These are phyloP conservation scores for Plenodomus biglobosus DNA, from an alignment of 2,329 filamentous ascomycete genomes.

Conservation along the genomic window DNA sequence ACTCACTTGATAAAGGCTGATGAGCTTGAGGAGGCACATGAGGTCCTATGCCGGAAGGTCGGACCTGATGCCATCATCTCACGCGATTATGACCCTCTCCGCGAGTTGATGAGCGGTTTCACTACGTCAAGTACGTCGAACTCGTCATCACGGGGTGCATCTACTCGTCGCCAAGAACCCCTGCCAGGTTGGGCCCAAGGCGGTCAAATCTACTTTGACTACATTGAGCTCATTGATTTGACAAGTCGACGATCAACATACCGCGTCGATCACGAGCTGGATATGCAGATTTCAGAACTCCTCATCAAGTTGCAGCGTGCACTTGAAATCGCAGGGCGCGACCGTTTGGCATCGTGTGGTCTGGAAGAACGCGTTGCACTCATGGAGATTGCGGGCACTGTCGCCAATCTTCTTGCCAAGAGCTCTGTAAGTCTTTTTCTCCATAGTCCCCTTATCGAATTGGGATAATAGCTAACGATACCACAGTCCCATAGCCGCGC, in stretches of 20 bases:
- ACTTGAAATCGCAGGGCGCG: conserved; percentile 45
- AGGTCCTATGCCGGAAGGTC: conserved; percentile 76
- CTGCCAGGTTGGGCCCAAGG: conserved; percentile 77
- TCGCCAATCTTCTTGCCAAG: conserved; percentile 65
- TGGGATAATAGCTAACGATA: conserved; percentile 41
- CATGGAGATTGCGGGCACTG: conserved; percentile 75
- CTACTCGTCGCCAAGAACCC: conserved; percentile 21
- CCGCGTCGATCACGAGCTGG: conserved; percentile 36
- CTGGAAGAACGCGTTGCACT: conserved; percentile 67
- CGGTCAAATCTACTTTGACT: conserved; percentile 75
- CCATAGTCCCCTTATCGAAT: not conserved
- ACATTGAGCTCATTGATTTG: conserved; percentile 54
- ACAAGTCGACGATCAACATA: conserved; percentile 31
- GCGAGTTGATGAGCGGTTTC: conserved; percentile 72
- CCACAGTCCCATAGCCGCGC: conserved; percentile 38
- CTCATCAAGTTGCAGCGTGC: conserved; percentile 42
- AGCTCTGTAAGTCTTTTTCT: conserved; percentile 33
- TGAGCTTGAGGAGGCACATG: conserved; percentile 78
- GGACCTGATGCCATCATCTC: conserved; percentile 82
- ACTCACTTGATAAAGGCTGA: conserved; percentile 75
- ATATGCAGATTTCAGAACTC: conserved; percentile 30
- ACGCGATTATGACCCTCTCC: conserved; percentile 72
- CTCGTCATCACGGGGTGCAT: conserved; percentile 4
- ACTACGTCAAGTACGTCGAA: conserved; percentile 44
- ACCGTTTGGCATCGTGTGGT: conserved; percentile 45